These are phyloP conservation scores for Rutidosis leptorrhynchoides DNA, from an alignment of 129 eudicot genomes.

Conservation along the genomic window DNA sequence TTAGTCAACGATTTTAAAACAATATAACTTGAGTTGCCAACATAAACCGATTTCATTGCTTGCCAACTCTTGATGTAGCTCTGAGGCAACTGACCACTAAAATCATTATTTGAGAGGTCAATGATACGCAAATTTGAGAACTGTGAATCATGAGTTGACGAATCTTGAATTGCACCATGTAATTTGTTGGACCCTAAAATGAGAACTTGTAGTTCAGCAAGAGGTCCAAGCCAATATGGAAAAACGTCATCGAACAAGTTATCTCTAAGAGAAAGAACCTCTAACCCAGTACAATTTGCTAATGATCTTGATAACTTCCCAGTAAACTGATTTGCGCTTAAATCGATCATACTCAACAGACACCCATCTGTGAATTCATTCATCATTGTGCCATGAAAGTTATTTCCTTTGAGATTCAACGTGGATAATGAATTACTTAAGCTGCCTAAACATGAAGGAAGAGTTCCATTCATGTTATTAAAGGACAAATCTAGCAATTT, in stretches of 20 bases:
- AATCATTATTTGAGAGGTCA: slow-evolving; percentile 34
- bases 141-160: neutral
- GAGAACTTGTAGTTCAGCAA: slow-evolving; percentile 7
- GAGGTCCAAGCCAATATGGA: slow-evolving; percentile 12
- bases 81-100: slow-evolving; percentile 14
- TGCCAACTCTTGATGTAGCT: slow-evolving; percentile 7
- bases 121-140: slow-evolving; percentile 28
- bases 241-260: too few relatives aligned
- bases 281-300: slow-evolving; percentile 10
- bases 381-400: too few relatives aligned
- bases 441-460: too few relatives aligned
- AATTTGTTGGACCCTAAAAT: slow-evolving; percentile 13
- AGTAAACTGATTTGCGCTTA: slow-evolving; percentile 13
- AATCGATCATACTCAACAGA: slow-evolving; percentile 2
- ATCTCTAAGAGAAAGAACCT: slow-evolving; percentile 15
- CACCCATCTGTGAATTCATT: neutral
- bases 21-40: neutral
- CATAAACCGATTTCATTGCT: slow-evolving; percentile 13
- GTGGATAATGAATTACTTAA: too few relatives aligned
- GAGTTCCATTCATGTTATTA: slow-evolving; percentile 19
- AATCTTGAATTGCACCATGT: slow-evolving; percentile 9
- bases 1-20: neutral
- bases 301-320: slow-evolving; percentile 21
- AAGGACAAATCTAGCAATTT: slow-evolving; percentile 15
- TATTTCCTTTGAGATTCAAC: too few relatives aligned